A percentile compares a stretch with the other conserved stretches of the same genome.
These are phyloP conservation scores for Ochromonas danica DNA, from an alignment of 108 stramenopile species.

Conservation along the genomic window DNA sequence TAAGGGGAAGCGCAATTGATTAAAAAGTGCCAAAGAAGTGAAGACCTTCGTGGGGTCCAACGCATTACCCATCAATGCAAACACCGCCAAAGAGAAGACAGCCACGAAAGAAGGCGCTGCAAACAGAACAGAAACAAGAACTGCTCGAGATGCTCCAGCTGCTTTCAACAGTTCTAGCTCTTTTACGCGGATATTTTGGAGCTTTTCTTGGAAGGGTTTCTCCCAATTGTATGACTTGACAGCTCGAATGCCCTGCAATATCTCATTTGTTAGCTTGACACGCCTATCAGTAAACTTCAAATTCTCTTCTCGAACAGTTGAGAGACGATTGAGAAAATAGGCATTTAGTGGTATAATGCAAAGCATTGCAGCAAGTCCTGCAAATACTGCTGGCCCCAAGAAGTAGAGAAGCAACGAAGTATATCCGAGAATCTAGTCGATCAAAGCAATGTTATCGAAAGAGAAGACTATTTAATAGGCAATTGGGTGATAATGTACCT, in stretches of 20 bases:
- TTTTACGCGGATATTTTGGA: slow-evolving; percentile 42
- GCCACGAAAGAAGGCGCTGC: slow-evolving; percentile 54
- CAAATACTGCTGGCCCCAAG: slow-evolving; percentile 23
- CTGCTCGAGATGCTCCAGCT: slow-evolving; percentile 43
- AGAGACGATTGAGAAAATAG: slow-evolving; percentile 35
- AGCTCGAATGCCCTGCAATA: slow-evolving; percentile 56
- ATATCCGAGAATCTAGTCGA: slow-evolving; percentile 20
- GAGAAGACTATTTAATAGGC: slow-evolving; percentile 16
- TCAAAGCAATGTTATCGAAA: slow-evolving; percentile 17
- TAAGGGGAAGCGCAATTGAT: slow-evolving; percentile 81
- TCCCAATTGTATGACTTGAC: slow-evolving; percentile 62
- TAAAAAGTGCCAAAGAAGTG: slow-evolving; percentile 84
- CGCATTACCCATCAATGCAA: slow-evolving; percentile 36
- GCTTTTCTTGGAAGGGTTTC: slow-evolving; percentile 48
- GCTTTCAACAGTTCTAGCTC: slow-evolving; percentile 24
- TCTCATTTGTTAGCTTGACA: slow-evolving; percentile 56
- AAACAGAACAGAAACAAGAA: slow-evolving; percentile 44
- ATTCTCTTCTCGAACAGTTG: slow-evolving; percentile 31
- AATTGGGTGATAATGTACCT: slow-evolving; percentile 11
- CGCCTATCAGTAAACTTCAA: slow-evolving; percentile 40
- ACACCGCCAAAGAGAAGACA: slow-evolving; percentile 45
- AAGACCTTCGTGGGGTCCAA: slow-evolving; percentile 76
- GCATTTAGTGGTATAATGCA: slow-evolving; percentile 25
- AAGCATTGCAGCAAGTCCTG: slow-evolving; percentile 8
- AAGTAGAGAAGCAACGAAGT: slow-evolving; percentile 25